phyloP scores from a whole-genome alignment of 108 stramenopile species.

The Bacterosira constricta region DNA sequence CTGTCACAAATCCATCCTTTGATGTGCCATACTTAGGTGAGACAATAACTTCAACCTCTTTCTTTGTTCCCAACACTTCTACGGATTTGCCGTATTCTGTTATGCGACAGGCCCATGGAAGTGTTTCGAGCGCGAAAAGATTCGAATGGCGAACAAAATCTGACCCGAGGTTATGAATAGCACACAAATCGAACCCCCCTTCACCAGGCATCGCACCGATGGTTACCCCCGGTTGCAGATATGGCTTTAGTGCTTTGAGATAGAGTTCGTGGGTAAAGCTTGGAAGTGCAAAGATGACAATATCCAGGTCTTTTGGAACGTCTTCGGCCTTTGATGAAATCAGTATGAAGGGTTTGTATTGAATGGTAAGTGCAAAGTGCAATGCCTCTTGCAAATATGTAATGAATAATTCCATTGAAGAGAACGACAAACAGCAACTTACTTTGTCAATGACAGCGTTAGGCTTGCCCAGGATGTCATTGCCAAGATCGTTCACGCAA shows the following conservation, averaged over 20 bases:
- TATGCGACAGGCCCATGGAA: slow-evolving; percentile 65
- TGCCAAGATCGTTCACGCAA: slow-evolving; percentile 55
- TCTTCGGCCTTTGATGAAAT: slow-evolving; percentile 23
- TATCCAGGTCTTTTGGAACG: slow-evolving; percentile 19
- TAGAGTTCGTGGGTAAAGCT: slow-evolving; percentile 55
- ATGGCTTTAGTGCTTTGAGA: slow-evolving; percentile 45
- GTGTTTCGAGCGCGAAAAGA: slow-evolving; percentile 60
- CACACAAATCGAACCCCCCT: slow-evolving; percentile 57
- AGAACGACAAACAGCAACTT: too few relatives aligned
- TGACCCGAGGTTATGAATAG: slow-evolving; percentile 45
- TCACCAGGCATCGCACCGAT: slow-evolving; percentile 66
- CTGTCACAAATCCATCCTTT: slow-evolving; percentile 7
- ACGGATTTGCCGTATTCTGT: slow-evolving; percentile 50
- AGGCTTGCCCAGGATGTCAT: slow-evolving; percentile 45
- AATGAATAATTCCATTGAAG: too few relatives aligned
- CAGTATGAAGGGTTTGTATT: neutral
- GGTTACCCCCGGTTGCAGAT: slow-evolving; percentile 42
- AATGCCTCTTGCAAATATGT: too few relatives aligned
- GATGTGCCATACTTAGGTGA: slow-evolving; percentile 24
- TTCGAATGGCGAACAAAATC: slow-evolving; percentile 46
- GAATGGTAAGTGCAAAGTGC: too few relatives aligned
- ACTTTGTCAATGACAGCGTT: slow-evolving; percentile 21
- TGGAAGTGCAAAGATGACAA: slow-evolving; percentile 56
- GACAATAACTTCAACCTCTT: slow-evolving; percentile 56
- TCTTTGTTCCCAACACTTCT: slow-evolving; percentile 61